Evolutionary conservation across 2,329 filamentous ascomycete genomes (phyloP).

Genomic region (Pseudopithomyces chartarum): DNA sequence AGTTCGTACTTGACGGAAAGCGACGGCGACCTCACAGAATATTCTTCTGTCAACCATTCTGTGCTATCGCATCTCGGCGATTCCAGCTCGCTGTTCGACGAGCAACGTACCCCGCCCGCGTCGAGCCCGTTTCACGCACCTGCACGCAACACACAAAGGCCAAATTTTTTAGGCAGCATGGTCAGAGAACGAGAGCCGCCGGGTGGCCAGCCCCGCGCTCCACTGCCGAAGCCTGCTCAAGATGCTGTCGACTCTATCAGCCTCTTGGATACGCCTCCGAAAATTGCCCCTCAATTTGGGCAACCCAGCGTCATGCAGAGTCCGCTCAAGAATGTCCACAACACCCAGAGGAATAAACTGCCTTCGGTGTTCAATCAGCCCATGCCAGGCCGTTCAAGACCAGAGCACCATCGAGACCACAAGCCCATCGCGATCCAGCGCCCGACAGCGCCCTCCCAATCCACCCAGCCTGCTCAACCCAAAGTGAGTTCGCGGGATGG

Average conservation of each 20-base stretch:
- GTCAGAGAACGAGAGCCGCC: conserved; percentile 57
- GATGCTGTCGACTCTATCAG: conserved; percentile 27
- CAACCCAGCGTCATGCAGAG: conserved; percentile 62
- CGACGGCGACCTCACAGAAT: conserved; percentile 4
- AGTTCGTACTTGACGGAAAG: conserved; percentile 6
- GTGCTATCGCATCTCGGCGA: conserved; percentile 30
- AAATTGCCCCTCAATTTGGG: conserved; percentile 56
- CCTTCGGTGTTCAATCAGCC: conserved; percentile 58
- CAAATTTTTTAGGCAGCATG: conserved; percentile 47
- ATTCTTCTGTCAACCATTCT: conserved; percentile 14
- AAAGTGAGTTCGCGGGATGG: conserved; percentile 30
- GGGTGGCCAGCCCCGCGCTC: conserved; percentile 42
- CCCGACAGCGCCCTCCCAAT: conserved; percentile 13
- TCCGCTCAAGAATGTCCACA: conserved; percentile 46
- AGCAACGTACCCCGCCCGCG: conserved; percentile 15
- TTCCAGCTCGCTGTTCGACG: conserved; percentile 44
- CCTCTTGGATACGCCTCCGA: not conserved
- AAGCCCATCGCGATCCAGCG: conserved; percentile 29
- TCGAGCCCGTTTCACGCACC: conserved; percentile 1
- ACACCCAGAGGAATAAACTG: conserved; percentile 24
- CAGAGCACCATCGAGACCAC: conserved; percentile 55
- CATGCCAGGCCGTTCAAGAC: conserved; percentile 53
- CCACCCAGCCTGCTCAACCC: conserved; percentile 22
- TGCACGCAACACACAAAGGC: conserved; percentile 4
- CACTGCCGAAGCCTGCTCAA: conserved; percentile 32